Conservation (phyloP, 202 grass and related monocot species). For the Bolboschoenoplectus hybrid region DNA sequence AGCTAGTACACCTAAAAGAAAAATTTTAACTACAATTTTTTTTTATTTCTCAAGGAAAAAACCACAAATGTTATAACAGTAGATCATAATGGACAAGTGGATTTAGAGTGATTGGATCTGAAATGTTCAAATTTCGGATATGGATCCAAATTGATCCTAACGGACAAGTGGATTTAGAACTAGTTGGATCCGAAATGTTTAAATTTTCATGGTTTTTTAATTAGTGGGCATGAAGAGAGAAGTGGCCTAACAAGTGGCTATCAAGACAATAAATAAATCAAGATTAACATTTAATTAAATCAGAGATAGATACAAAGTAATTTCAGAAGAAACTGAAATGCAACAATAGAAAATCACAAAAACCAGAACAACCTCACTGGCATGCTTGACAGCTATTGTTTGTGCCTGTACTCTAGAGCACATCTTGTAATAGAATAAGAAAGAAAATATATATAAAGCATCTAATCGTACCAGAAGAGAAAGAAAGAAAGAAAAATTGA, state of each 20-base stretch:
- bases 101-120: too few relatives aligned
- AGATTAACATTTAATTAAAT: background rate
- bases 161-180: background rate
- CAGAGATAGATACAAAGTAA: background rate
- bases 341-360: background rate
- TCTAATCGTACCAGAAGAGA: background rate
- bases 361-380: slow-evolving; percentile 17
- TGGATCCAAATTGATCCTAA: background rate
- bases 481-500: background rate
- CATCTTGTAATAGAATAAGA: slow-evolving; percentile 28
- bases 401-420: background rate
- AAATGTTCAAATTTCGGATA: background rate
- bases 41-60: too few relatives aligned
- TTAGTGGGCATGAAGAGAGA: background rate
- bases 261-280: background rate
- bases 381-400: slow-evolving; percentile 26
- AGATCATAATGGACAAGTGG: too few relatives aligned
- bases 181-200: background rate
- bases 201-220: background rate
- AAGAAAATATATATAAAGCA: background rate
- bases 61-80: too few relatives aligned
- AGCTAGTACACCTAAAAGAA: too few relatives aligned
- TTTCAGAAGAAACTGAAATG: slow-evolving; percentile 9
- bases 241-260: background rate
- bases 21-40: too few relatives aligned